Percentiles rank a stretch among this genome's conserved stretches.
Conservation (phyloP, 345 rosid genomes). For the Cardamine occulta region DNA sequence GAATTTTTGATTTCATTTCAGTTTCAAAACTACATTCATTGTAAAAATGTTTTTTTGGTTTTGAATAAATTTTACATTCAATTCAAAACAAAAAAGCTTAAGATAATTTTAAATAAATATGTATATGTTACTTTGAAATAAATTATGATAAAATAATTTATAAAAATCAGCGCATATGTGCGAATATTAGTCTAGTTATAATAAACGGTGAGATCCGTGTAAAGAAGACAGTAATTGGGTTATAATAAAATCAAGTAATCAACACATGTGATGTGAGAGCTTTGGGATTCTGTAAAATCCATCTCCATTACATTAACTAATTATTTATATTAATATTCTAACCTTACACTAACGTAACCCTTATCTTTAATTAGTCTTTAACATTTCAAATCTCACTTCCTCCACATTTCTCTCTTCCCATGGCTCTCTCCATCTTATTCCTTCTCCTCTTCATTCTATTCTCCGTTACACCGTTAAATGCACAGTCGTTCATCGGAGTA, state of each 20-base stretch:
- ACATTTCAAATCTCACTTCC: conserved; percentile 19
- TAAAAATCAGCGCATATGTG: no score
- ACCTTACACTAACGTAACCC: conserved; percentile 5
- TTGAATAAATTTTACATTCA: no score
- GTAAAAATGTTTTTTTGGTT: no score
- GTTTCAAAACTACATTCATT: no score
- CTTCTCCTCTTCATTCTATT: not conserved
- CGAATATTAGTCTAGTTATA: no score
- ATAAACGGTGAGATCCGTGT: not conserved
- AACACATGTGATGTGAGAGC: conserved; percentile 34
- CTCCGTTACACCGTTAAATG: conserved; percentile 35
- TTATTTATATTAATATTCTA: not conserved
- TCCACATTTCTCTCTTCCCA: conserved; percentile 13
- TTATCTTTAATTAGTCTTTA: not conserved
- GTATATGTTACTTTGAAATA: no score
- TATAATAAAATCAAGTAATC: conserved; percentile 2
- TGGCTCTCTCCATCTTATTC: conserved; percentile 24
- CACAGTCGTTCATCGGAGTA: conserved; percentile 73
- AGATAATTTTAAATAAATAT: no score
- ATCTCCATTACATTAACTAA: not conserved
- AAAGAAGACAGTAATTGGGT: conserved; percentile 28
- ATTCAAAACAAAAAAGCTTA: no score
- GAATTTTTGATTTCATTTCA: no score
- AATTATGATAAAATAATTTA: no score
- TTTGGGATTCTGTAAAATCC: conserved; percentile 31